Evolutionary conservation across 1,139 yeast species (phyloP), one percentile per base, ranked within the genome.

Genomic region (Yamadazyma trypodendri): DNA sequence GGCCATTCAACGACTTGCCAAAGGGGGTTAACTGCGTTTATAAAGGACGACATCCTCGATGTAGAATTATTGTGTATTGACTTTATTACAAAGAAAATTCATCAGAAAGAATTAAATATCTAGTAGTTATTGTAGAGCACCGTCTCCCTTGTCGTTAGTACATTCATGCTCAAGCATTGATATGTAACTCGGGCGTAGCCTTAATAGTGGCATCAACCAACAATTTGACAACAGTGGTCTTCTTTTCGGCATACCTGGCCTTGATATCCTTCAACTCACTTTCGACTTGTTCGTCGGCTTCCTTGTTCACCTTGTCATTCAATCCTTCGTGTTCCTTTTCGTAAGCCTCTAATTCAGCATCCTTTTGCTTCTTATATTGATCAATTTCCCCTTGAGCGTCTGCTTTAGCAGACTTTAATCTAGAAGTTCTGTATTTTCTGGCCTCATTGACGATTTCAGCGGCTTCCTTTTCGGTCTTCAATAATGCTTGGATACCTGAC

Each of bases 401-500:
- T 31, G 83, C 71, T 72, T 89, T 90, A 39, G 97, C 97, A 32
- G 94, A 89, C 77, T 92, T 92, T 63, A 92, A 75, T 53, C 95
- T 85, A 57, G 79, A 81, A 31, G 95, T 78, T 64, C 96, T 88
- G 72, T 82, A 82, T 52, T 79, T 73, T 71, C 96, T 85, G 25
- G 98, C 96, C 59, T 84, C 84, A 52, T 89, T 79, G 48, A 92
- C 97, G 49, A 90, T 86, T 55, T 84, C 94, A 51, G 95, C 97
- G 16, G 98, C 98, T 56, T 88, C 94, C 68, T 86, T 88, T 70
- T 92, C 98, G 41, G 97, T 95, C 72, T 83, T 62, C 42, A 63
- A 60, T 38, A 63, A 61, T 38, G 66, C 63, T 55, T 63, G 68
- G 40, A 63, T 62, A 35, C 68, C 68, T 32, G 67, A 60, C 27